Evolutionary conservation across 352 stramenopile species (phyloP).

Genomic region (Phytophthora chlamydospora): DNA sequence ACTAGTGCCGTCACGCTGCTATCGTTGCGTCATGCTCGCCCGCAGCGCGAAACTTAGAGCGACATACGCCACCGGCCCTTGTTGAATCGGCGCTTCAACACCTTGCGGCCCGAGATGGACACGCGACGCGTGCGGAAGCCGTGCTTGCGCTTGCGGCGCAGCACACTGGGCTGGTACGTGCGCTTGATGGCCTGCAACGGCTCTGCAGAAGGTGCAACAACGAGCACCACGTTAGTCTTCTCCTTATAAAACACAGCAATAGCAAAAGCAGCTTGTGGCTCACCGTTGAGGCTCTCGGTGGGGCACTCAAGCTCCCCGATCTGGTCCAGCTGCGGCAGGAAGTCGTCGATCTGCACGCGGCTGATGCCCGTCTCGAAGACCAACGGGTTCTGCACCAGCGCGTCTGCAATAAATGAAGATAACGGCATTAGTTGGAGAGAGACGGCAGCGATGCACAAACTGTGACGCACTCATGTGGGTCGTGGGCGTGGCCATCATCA

Average conservation of each 20-base stretch:
- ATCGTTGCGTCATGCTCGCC: slow-evolving; percentile 5
- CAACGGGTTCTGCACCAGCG: slow-evolving; percentile 44
- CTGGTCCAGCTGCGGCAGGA: slow-evolving; percentile 42
- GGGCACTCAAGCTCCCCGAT: slow-evolving; percentile 53
- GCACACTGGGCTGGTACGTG: slow-evolving; percentile 87
- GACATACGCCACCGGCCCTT: slow-evolving; percentile 89
- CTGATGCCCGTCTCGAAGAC: slow-evolving; percentile 49
- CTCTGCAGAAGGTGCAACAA: slow-evolving; percentile 37
- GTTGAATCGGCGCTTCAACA: slow-evolving; percentile 80
- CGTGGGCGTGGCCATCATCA: slow-evolving; percentile 22
- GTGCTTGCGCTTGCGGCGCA: slow-evolving; percentile 88
- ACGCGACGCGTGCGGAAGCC: slow-evolving; percentile 81
- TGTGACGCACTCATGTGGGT: slow-evolving; percentile 28
- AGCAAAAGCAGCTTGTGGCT: neutral
- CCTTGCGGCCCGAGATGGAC: slow-evolving; percentile 79
- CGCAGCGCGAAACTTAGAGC: slow-evolving; percentile 43
- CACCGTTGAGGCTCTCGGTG: slow-evolving; percentile 52
- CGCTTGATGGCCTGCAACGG: slow-evolving; percentile 82
- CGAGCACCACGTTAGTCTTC: slow-evolving; percentile 5
- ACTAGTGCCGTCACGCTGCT: slow-evolving; percentile 9
- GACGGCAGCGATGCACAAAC: neutral
- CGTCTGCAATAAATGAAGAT: slow-evolving; percentile 29
- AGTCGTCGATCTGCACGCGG: slow-evolving; percentile 42
- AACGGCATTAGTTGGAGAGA: slow-evolving; percentile 2
- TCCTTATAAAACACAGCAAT: neutral